phyloP scores from a whole-genome alignment of 306 rosid species.

The Cyamopsis tetragonoloba region DNA sequence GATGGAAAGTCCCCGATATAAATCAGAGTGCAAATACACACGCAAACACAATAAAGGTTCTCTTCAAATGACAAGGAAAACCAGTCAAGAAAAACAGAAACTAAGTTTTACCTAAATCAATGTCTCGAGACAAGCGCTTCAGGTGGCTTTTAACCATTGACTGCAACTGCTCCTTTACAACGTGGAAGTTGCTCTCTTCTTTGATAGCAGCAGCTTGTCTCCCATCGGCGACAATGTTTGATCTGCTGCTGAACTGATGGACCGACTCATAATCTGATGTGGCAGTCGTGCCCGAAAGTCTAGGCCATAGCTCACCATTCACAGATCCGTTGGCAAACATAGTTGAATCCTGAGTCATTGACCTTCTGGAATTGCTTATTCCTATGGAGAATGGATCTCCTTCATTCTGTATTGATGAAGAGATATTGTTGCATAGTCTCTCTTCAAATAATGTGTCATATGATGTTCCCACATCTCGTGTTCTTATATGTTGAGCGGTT shows the following conservation, averaged over 20 bases:
- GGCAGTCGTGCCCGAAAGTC: not conserved
- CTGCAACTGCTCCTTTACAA: conserved; percentile 64
- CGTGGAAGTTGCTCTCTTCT: conserved; percentile 45
- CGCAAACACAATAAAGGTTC: conserved; percentile 12
- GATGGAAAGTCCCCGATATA: conserved; percentile 15
- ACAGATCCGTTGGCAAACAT: conserved; percentile 30
- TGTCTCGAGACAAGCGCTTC: conserved; percentile 47
- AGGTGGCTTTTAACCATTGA: conserved; percentile 60
- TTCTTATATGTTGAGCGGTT: conserved; percentile 32
- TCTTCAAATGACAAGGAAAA: conserved; percentile 13
- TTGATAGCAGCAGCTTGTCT: conserved; percentile 22
- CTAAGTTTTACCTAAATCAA: conserved; percentile 50
- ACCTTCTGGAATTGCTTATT: conserved; percentile 46
- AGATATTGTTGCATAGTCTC: conserved; percentile 44
- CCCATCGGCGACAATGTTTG: conserved; percentile 35
- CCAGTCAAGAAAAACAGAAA: conserved; percentile 16
- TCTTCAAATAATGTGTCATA: conserved; percentile 62
- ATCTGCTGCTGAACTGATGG: conserved; percentile 47
- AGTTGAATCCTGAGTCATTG: conserved; percentile 40
- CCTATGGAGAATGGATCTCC: conserved; percentile 38
- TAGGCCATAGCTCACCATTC: conserved; percentile 52
- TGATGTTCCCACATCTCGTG: conserved; percentile 49
- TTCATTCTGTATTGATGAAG: conserved; percentile 29
- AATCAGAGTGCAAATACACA: conserved; percentile 12
- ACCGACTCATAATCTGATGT: conserved; percentile 40